A percentile compares a stretch with the other conserved stretches of the same genome.
These are phyloP conservation scores for Neoboletus magnificus DNA, from an alignment of 768 basidiomycete genomes.

Conservation along the genomic window DNA sequence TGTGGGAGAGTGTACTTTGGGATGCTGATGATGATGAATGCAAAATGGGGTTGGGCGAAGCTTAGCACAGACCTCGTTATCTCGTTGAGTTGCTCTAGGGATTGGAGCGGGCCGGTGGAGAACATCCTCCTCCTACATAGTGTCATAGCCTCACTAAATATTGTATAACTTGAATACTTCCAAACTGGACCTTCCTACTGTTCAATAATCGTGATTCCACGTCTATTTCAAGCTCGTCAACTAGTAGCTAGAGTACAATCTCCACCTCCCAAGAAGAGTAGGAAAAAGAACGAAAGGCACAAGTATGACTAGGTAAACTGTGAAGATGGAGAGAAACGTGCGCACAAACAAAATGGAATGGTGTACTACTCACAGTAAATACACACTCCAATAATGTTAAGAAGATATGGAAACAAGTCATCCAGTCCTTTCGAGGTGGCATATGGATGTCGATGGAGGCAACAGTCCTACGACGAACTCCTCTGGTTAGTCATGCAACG, in stretches of 20 bases:
- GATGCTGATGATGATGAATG: conserved; percentile 2
- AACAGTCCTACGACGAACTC: conserved; percentile 19
- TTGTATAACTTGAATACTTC: no score
- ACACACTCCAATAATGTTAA: conserved; percentile 27
- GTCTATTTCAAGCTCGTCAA: not conserved
- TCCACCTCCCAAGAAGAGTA: not conserved
- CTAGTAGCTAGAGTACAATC: not conserved
- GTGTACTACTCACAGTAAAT: not conserved
- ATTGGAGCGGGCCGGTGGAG: not conserved
- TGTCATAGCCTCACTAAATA: not conserved
- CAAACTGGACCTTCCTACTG: no score
- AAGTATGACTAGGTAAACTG: not conserved
- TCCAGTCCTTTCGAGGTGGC: conserved; percentile 16
- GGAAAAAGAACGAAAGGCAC: not conserved
- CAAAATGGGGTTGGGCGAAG: conserved; percentile 10
- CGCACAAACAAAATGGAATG: conserved; percentile 17
- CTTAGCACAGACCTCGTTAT: conserved; percentile 3
- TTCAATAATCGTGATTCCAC: no score
- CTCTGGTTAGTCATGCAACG: conserved; percentile 23
- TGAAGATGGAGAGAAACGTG: conserved; percentile 5
- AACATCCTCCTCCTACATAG: conserved; percentile 1
- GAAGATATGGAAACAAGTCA: conserved; percentile 15
- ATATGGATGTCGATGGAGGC: conserved; percentile 12
- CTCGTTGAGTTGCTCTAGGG: not conserved
- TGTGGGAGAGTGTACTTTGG: not conserved